Conservation (phyloP, 1,139 yeast genomes). For the Yueomyces sp. region DNA sequence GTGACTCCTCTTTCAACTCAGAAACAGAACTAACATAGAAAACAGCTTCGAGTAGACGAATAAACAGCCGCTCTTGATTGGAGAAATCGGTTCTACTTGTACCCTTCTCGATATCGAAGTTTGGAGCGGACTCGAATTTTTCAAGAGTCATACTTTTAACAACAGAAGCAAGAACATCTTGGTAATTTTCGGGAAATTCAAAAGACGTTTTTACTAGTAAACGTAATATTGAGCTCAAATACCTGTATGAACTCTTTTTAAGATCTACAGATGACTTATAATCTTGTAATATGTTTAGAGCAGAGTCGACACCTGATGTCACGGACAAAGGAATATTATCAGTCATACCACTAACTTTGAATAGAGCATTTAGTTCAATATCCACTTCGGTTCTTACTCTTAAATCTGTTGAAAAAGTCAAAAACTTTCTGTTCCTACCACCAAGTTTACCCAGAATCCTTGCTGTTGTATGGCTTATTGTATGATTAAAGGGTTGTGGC, state of each 20-base stretch:
- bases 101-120: conserved; percentile 29
- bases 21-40: conserved; percentile 68
- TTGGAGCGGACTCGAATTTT: conserved; percentile 9
- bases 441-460: conserved; percentile 91
- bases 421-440: conserved; percentile 81
- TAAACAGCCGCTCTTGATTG: conserved; percentile 36
- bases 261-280: conserved; percentile 53
- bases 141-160: conserved; percentile 13
- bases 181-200: conserved; percentile 47
- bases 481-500: conserved; percentile 82
- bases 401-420: conserved; percentile 61
- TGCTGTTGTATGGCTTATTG: conserved; percentile 88
- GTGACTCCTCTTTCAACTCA: conserved; percentile 62
- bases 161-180: conserved; percentile 33
- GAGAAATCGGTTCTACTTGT: conserved; percentile 39
- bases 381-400: conserved; percentile 44
- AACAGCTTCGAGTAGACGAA: conserved; percentile 52
- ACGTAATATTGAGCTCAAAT: conserved; percentile 53
- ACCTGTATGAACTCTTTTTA: conserved; percentile 64
- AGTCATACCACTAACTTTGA: conserved; percentile 59
- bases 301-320: conserved; percentile 74
- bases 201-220: conserved; percentile 52
- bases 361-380: conserved; percentile 56
- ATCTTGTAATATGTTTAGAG: conserved; percentile 53
- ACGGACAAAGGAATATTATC: conserved; percentile 56